Conservation (phyloP, 2,329 filamentous ascomycete genomes). For the Tolypocladium inflatum region DNA sequence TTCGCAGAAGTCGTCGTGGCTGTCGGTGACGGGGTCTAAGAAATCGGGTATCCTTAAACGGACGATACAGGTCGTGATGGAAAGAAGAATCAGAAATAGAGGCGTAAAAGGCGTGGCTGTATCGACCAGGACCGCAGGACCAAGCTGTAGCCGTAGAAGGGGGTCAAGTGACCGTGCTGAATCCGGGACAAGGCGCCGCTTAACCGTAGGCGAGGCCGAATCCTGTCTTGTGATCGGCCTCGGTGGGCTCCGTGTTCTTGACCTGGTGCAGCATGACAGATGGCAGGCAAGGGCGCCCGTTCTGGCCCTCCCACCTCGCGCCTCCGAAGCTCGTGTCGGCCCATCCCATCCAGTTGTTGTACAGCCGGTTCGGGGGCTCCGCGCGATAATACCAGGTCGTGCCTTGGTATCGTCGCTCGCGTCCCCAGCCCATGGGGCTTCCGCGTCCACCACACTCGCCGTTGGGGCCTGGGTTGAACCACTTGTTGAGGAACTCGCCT, state of each 20-base stretch:
- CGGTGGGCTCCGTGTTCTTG: slow-evolving; percentile 46
- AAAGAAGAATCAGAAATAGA: background rate
- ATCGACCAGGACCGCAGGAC: background rate
- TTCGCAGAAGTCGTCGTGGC: background rate
- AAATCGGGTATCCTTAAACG: slow-evolving; percentile 2
- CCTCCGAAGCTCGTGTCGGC: slow-evolving; percentile 46
- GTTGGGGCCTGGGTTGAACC: slow-evolving; percentile 50
- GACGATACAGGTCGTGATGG: background rate
- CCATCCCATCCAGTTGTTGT: slow-evolving; percentile 56
- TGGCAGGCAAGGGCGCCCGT: slow-evolving; percentile 50
- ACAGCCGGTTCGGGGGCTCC: slow-evolving; percentile 45
- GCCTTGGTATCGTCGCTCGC: slow-evolving; percentile 47
- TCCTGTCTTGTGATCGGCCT: slow-evolving; percentile 28
- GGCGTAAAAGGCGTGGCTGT: background rate
- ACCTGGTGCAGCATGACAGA: slow-evolving; percentile 50
- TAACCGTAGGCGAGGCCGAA: slow-evolving; percentile 29
- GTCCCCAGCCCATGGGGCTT: slow-evolving; percentile 50
- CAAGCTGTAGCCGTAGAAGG: background rate
- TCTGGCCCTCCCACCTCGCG: slow-evolving; percentile 41
- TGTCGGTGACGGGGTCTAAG: background rate
- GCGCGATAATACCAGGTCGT: slow-evolving; percentile 53
- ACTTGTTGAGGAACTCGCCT: slow-evolving; percentile 40
- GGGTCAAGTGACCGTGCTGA: background rate
- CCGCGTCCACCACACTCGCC: slow-evolving; percentile 44
- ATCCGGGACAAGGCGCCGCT: slow-evolving; percentile 4